These are phyloP conservation scores for Stereum hirsutum DNA, from an alignment of 1,284 basidiomycete genomes.

Conservation along the genomic window DNA sequence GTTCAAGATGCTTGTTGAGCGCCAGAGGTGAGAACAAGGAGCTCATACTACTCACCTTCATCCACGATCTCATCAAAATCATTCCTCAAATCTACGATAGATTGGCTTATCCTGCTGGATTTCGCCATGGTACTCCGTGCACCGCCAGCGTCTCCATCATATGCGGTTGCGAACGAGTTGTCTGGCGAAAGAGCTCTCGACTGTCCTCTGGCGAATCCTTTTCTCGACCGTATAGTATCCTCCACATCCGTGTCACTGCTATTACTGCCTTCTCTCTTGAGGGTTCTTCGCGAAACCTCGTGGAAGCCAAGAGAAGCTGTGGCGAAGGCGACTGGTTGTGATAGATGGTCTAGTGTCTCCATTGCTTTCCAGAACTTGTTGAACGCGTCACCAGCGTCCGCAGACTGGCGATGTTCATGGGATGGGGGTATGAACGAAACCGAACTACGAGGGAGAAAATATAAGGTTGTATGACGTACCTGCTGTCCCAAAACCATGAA, in stretches of 20 bases:
- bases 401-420: slow-evolving; percentile 30
- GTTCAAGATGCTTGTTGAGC: slow-evolving; percentile 15
- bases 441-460: background rate
- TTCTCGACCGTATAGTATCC: slow-evolving; percentile 24
- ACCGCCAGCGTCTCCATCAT: slow-evolving; percentile 14
- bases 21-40: slow-evolving; percentile 13
- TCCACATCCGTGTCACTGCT: slow-evolving; percentile 61
- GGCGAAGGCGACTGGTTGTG: slow-evolving; percentile 79
- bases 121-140: slow-evolving; percentile 7
- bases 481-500: slow-evolving; percentile 76
- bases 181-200: slow-evolving; percentile 21
- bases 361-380: slow-evolving; percentile 81
- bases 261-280: slow-evolving; percentile 36
- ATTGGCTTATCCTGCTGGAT: slow-evolving; percentile 10
- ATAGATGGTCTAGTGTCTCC: slow-evolving; percentile 72
- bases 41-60: slow-evolving; percentile 25
- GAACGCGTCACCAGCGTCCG: slow-evolving; percentile 69
- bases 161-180: slow-evolving; percentile 16
- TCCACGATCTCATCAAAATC: slow-evolving; percentile 32
- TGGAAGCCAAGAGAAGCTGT: slow-evolving; percentile 57
- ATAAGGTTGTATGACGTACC: slow-evolving; percentile 22
- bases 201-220: slow-evolving; percentile 18
- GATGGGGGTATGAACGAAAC: slow-evolving; percentile 4
- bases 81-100: slow-evolving; percentile 19
- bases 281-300: slow-evolving; percentile 19